These are phyloP conservation scores for Fraxinus latifolia DNA, from an alignment of 305 asterid species.

Conservation along the genomic window DNA sequence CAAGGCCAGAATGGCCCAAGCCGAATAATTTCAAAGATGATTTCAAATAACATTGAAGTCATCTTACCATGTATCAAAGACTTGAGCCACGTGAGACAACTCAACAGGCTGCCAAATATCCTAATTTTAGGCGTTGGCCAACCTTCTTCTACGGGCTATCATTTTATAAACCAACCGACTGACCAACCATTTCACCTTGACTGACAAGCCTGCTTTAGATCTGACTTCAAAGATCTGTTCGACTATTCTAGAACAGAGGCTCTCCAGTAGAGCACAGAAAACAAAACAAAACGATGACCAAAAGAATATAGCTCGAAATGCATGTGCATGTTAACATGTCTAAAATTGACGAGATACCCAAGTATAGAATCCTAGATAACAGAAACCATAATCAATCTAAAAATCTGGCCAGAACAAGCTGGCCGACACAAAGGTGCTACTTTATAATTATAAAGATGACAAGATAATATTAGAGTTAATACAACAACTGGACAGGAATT, in stretches of 20 bases:
- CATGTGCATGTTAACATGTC: constrained; percentile 36
- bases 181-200: neutral
- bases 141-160: neutral
- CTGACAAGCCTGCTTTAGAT: neutral
- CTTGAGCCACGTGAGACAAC: neutral
- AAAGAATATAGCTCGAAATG: constrained; percentile 25
- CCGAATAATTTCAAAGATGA: neutral
- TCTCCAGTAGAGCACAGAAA: constrained; percentile 6
- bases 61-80: neutral
- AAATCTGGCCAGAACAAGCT: constrained; percentile 38
- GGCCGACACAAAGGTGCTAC: constrained; percentile 48
- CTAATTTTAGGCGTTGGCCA: neutral
- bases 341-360: constrained; percentile 30
- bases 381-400: constrained; percentile 32
- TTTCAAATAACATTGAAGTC: neutral
- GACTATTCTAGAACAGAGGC: constrained; percentile 18
- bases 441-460: constrained; percentile 43
- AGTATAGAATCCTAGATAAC: constrained; percentile 46
- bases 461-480: constrained; percentile 40
- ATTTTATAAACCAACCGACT: neutral
- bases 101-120: neutral
- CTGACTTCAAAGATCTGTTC: neutral
- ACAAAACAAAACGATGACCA: constrained; percentile 27
- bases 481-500: constrained; percentile 63
- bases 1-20: neutral